phyloP scores from a whole-genome alignment of 345 rosid species.

The Jatropha curcas region DNA sequence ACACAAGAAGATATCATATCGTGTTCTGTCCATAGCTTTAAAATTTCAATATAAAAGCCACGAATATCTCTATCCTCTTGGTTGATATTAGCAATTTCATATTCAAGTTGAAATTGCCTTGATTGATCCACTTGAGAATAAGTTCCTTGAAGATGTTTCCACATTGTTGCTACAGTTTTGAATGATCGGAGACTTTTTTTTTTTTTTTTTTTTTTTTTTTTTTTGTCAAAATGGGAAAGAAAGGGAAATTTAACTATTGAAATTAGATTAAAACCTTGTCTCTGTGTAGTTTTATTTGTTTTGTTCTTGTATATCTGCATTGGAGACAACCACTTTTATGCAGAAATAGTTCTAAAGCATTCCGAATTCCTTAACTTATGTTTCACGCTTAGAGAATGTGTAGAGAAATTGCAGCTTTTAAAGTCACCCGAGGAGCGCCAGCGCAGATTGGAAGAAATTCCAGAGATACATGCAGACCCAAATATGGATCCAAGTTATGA shows the following conservation, averaged over 20 bases:
- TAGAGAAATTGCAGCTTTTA: conserved; percentile 89
- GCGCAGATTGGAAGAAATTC: conserved; percentile 85
- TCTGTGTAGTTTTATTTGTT: conserved; percentile 2
- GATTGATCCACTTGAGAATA: no score
- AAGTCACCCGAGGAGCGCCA: conserved; percentile 94
- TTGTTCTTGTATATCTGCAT: background rate
- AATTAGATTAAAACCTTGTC: background rate
- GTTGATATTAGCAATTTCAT: no score
- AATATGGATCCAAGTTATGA: conserved; percentile 97
- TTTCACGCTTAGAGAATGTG: conserved; percentile 93
- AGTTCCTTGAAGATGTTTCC: no score
- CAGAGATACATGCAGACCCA: conserved; percentile 94
- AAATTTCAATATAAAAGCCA: no score
- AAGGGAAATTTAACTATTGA: background rate
- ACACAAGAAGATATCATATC: no score
- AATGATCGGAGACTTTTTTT: no score
- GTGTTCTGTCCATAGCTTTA: no score
- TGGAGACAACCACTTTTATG: background rate
- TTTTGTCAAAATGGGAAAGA: no score
- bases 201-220: no score
- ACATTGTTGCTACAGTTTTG: no score
- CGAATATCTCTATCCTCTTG: no score
- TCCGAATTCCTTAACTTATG: conserved; percentile 61
- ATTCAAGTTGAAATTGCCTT: no score
- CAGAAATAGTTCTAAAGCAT: background rate